Percentiles rank a stretch among this genome's conserved stretches.
Evolutionary conservation across 192 early-diverging fungal genomes (phyloP).

Genomic region (Thamnidium elegans): DNA sequence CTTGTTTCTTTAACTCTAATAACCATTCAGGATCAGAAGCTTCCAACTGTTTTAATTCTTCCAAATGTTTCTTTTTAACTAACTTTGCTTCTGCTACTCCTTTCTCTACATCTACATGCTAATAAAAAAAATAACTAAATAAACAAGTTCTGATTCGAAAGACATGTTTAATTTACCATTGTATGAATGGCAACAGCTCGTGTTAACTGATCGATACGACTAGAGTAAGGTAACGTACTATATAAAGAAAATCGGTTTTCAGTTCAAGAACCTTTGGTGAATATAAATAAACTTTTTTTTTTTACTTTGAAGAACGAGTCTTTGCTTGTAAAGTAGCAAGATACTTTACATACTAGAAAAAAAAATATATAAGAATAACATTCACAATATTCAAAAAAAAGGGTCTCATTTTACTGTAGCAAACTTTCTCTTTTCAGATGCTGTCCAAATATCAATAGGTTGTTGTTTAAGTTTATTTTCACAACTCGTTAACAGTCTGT

Average conservation of each 20-base stretch:
- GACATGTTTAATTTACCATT: not conserved
- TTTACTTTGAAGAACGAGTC: not conserved
- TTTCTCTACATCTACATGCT: conserved; percentile 28
- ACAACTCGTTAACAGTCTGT: conserved; percentile 21
- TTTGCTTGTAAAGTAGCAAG: conserved; percentile 14
- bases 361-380: not conserved
- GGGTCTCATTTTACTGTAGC: conserved; percentile 12
- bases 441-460: conserved; percentile 18
- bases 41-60: conserved; percentile 3
- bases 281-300: not conserved
- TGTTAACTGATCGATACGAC: not conserved
- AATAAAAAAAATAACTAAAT: not conserved
- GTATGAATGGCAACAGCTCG: not conserved
- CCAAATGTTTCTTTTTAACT: conserved; percentile 15
- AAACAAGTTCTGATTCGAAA: not conserved
- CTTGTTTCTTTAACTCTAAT: conserved; percentile 6
- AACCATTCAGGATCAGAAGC: conserved; percentile 17
- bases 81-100: conserved; percentile 17
- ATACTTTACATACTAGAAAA: conserved; percentile 29
- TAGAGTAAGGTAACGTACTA: not conserved
- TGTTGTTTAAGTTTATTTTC: conserved; percentile 20
- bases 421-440: conserved; percentile 29
- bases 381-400: not conserved
- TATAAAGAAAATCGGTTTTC: not conserved
- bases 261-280: no score